Conservation (phyloP, 495 filamentous ascomycete species). For the Tuber calosporum region DNA sequence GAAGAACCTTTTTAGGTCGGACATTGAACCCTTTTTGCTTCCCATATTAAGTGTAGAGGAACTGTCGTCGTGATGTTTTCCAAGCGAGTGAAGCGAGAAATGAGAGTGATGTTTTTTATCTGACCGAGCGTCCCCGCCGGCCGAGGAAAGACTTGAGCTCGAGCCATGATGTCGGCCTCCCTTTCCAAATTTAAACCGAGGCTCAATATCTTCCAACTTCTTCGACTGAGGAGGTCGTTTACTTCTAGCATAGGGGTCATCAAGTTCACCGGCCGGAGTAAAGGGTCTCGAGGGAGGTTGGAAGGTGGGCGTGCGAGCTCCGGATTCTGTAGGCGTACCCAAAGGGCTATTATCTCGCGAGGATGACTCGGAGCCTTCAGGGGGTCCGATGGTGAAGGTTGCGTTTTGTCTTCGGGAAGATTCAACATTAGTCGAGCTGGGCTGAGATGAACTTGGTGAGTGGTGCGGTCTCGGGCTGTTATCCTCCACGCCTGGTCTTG, state of each 20-base stretch:
- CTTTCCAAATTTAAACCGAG: constrained; percentile 75
- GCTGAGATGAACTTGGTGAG: constrained; percentile 34
- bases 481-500: constrained; percentile 12
- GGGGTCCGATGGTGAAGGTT: constrained; percentile 65
- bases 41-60: constrained; percentile 42
- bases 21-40: constrained; percentile 76
- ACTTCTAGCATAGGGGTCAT: constrained; percentile 82
- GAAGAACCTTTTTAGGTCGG: constrained; percentile 90
- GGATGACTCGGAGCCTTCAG: constrained; percentile 55
- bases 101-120: constrained; percentile 50
- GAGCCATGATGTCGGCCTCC: constrained; percentile 46
- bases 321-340: constrained; percentile 51
- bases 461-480: constrained; percentile 28
- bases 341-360: constrained; percentile 60
- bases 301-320: constrained; percentile 48
- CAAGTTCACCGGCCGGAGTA: constrained; percentile 69
- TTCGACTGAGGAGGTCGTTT: constrained; percentile 67
- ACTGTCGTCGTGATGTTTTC: constrained; percentile 49
- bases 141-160: constrained; percentile 44
- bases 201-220: constrained; percentile 63
- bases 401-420: constrained; percentile 50
- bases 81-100: constrained; percentile 44
- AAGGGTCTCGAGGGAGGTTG: constrained; percentile 51
- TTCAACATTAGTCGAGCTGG: constrained; percentile 33
- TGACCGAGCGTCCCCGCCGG: constrained; percentile 33